Base-by-base conservation (phyloP, 305 asterid species). In the Vinca major region DNA sequence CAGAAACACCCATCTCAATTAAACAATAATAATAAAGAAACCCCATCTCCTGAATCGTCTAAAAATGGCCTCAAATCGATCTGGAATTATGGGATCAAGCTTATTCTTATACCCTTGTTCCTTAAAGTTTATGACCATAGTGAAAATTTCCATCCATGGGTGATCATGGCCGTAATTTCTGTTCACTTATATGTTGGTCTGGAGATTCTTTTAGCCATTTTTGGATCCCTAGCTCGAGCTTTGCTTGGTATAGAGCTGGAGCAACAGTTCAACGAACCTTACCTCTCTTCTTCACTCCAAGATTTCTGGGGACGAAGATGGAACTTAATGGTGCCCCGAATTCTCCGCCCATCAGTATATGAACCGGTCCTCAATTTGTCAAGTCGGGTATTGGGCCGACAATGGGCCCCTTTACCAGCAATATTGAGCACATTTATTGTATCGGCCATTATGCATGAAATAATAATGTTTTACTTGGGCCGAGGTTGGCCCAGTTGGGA, bases 261-360 rank as follows among this genome's bases (percentile, higher is more conserved):
- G 50, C 75, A 70, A 26, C 69, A 64, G 39, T 71, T 64, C 20
- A 65, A 71, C 19, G 70, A 71, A 45, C 70, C 75, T 2, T 64
- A 52, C 41, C 6, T 64, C 11, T 64, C 75, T 2, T 19, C 70
- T 19, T 71, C 70, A 1, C 58, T 71, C 5, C 75, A 64, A 48
- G 70, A 64, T 26, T 58, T 58, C 17, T 58, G 75, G 75, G 70
- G 75, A 3, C 4, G 60, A 56, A 44, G 75, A 36, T 71, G 70
- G 75, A 71, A 71, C 40, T 9, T 71, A 9, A 64, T 71, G 70
- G 75, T 64, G 58, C 53, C 69, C 5, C 65, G 70, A 36, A 45
- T 64, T 5, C 70, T 63, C 5, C 64, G 45, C 67, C 67, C 67
- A 9, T 41, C 52, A 36, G 40, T 63, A 63, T 63, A 44, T 3